phyloP scores from a whole-genome alignment of 2,329 filamentous ascomycete species.

The Fusarium mexicanum region DNA sequence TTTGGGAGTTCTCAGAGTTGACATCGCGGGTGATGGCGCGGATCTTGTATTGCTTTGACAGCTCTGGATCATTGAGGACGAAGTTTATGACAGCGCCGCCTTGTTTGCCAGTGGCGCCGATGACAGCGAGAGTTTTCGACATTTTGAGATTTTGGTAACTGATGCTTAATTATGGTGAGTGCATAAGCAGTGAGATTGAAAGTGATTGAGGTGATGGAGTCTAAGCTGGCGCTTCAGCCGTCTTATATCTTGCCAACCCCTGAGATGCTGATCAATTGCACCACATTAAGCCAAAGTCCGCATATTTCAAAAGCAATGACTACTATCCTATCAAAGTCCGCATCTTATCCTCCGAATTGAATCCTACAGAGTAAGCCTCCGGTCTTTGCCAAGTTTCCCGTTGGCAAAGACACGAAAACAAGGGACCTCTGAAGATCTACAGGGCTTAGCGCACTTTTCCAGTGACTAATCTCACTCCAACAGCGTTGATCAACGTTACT shows the following conservation, averaged over 20 bases:
- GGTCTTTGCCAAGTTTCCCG: background rate
- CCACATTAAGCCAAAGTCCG: background rate
- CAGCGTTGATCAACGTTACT: conserved; percentile 18
- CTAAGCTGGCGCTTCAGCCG: background rate
- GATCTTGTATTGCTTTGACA: conserved; percentile 58
- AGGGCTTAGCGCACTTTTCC: conserved; percentile 5
- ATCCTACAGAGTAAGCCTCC: background rate
- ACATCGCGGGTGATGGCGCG: conserved; percentile 61
- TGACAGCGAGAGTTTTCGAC: conserved; percentile 54
- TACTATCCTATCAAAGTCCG: background rate
- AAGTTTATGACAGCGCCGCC: conserved; percentile 58
- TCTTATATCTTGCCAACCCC: background rate
- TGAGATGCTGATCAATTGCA: background rate
- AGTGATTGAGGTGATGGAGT: background rate
- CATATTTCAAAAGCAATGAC: background rate
- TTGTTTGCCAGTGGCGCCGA: conserved; percentile 64
- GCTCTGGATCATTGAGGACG: conserved; percentile 55
- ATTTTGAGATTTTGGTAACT: conserved; percentile 19
- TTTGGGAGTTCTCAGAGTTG: conserved; percentile 45
- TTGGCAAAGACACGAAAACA: background rate
- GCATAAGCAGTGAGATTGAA: background rate
- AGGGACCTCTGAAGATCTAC: background rate
- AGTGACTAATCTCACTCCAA: background rate
- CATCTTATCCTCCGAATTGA: background rate
- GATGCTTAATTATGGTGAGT: background rate